Base-by-base conservation (phyloP, 1,284 basidiomycete species). In the Boletus subluridellus region DNA sequence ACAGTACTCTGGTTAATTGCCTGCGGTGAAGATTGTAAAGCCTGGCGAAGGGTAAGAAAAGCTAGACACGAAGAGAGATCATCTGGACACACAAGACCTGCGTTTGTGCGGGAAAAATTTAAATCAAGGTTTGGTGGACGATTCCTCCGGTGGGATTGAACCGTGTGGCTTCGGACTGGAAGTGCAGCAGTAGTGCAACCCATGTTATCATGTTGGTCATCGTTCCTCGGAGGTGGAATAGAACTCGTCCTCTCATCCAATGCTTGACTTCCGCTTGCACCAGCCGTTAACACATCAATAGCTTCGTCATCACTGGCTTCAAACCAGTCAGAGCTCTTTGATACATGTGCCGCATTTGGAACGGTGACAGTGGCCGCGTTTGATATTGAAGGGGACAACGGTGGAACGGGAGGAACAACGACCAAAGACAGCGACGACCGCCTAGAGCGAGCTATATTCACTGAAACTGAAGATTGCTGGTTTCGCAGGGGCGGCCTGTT, bases 281-380 rank as follows among this genome's bases (percentile, higher is more conserved):
- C 88, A 11, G 90, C 90, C 2, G 90, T 86, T 46, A 91, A 82
- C 47, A 90, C 77, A 65, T 90, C 84, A 57, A 92, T 89, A 14
- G 89, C 90, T 71, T 92, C 90, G 52, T 92, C 90, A 61, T 92
- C 90, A 65, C 89, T 91, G 4, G 81, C 74, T 60, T 86, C 82
- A 30, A 77, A 72, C 87, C 88, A 90, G 57, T 89, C 78, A 63
- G 86, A 86, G n/a, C 72, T 70, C 63, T 87, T 85, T 12, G 73
- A 71, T 60, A 80, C 72, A 30, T 71, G 66, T 50, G 73, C 37
- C 44, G 24, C 24, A 37, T 55, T 49, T 26, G 58, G 51, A 52
- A 47, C 41, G 17, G 52, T 50, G 26, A 54, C 48, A 8, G 64
- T 59, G 24, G 56, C 57, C 2, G 46, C 21, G 10, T 58, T 63